Percentiles rank a stretch among this genome's conserved stretches.
Conservation (phyloP, 1,139 yeast genomes). For the Taphrina confusa region DNA sequence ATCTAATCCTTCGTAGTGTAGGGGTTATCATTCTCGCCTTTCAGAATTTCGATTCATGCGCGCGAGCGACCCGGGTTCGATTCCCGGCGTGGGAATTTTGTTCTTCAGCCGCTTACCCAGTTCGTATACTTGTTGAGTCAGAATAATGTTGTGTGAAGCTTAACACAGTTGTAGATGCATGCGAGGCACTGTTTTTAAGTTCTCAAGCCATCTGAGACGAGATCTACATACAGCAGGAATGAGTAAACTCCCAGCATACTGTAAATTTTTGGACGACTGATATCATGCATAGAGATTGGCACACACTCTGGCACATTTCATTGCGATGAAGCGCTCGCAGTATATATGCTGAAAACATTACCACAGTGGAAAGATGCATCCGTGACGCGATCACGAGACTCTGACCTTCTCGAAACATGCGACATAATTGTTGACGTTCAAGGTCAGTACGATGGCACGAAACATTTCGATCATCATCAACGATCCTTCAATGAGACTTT, state of each 20-base stretch:
- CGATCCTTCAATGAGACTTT: slow-evolving; percentile 72
- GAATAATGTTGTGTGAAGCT: too few relatives aligned
- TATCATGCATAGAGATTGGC: slow-evolving; percentile 16
- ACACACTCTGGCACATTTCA: slow-evolving; percentile 80
- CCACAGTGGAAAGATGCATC: slow-evolving; percentile 69
- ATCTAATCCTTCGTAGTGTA: slow-evolving; percentile 29
- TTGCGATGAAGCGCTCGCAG: slow-evolving; percentile 97
- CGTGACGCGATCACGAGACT: slow-evolving; percentile 79
- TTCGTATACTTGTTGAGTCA: too few relatives aligned
- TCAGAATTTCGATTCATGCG: neutral
- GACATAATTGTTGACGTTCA: slow-evolving; percentile 94
- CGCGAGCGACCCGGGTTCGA: slow-evolving; percentile 34
- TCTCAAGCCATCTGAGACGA: too few relatives aligned
- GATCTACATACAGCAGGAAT: too few relatives aligned
- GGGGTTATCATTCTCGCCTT: slow-evolving; percentile 32
- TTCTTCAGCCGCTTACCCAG: too few relatives aligned
- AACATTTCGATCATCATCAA: slow-evolving; percentile 95
- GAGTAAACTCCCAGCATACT: too few relatives aligned
- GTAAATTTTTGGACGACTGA: too few relatives aligned
- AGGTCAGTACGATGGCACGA: slow-evolving; percentile 85
- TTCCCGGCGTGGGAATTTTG: slow-evolving; percentile 27
- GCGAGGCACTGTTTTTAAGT: neutral
- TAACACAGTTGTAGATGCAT: too few relatives aligned
- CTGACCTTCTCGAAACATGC: slow-evolving; percentile 77
- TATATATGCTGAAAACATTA: slow-evolving; percentile 72